Conservation (phyloP, 257 asterid species). For the Plantago elongata region DNA sequence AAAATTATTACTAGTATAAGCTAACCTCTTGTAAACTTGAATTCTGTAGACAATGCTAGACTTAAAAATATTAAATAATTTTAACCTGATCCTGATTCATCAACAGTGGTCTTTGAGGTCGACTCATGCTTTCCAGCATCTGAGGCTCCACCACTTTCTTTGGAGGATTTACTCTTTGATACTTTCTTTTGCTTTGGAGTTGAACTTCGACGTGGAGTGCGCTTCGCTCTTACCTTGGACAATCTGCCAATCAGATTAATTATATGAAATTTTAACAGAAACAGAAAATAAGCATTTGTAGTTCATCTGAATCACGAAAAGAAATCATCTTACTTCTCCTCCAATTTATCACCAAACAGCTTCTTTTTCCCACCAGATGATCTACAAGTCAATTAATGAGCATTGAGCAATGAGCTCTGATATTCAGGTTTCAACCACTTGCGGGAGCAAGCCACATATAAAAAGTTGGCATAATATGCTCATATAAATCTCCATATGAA, state of each 20-base stretch:
- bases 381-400: conserved; percentile 36
- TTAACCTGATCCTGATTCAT: conserved; percentile 51
- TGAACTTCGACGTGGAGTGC: conserved; percentile 73
- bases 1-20: too few species aligned
- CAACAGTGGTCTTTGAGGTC: conserved; percentile 17
- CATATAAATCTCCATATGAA: background rate
- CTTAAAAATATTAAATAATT: conserved; percentile 7
- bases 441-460: conserved; percentile 1
- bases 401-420: too few species aligned
- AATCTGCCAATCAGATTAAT: conserved; percentile 46
- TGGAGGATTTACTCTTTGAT: conserved; percentile 37
- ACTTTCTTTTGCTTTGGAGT: conserved; percentile 36
- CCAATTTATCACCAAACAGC: conserved; percentile 32
- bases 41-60: conserved; percentile 16
- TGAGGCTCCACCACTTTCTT: conserved; percentile 39
- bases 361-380: conserved; percentile 51
- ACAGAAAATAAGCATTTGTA: conserved; percentile 14
- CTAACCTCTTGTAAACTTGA: too few species aligned
- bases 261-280: conserved; percentile 23
- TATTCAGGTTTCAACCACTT: conserved; percentile 12
- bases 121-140: conserved; percentile 29
- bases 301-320: conserved; percentile 17
- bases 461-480: background rate
- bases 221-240: conserved; percentile 64
- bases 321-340: conserved; percentile 49